Evolutionary conservation across 768 basidiomycete genomes (phyloP).

Genomic region (Heimioporus sp.): DNA sequence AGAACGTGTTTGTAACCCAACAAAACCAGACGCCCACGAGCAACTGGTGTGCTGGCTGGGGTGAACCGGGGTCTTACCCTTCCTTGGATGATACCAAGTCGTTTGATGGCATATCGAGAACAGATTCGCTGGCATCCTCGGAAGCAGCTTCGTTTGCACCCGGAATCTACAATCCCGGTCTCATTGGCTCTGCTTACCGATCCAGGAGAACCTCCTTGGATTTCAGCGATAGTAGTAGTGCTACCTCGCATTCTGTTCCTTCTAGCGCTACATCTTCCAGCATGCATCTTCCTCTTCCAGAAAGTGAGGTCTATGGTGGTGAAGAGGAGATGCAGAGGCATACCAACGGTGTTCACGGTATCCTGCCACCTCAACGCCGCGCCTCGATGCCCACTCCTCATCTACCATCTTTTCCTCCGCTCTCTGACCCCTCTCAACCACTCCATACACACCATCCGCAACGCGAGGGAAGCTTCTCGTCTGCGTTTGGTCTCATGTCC

Average conservation of each 20-base stretch:
- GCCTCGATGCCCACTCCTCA: constrained; percentile 15
- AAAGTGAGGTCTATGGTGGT: constrained; percentile 27
- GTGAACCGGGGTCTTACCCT: constrained; percentile 21
- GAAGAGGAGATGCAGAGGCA: constrained; percentile 29
- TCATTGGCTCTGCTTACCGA: constrained; percentile 27
- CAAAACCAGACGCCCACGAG: constrained; percentile 14
- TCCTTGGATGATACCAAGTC: constrained; percentile 29
- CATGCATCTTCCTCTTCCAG: constrained; percentile 46
- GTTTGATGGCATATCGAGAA: constrained; percentile 17
- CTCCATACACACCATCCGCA: constrained; percentile 12
- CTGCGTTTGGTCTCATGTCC: constrained; percentile 73
- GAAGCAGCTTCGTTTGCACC: constrained; percentile 22
- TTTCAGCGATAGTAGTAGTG: constrained; percentile 44
- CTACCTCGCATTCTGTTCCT: constrained; percentile 43
- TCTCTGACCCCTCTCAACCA: constrained; percentile 6
- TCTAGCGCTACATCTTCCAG: constrained; percentile 54
- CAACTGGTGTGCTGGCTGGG: constrained; percentile 27
- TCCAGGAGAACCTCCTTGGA: constrained; percentile 35
- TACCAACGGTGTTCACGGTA: constrained; percentile 6
- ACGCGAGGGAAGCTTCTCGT: constrained; percentile 41
- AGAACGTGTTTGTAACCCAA: constrained; percentile 17
- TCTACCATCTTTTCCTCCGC: constrained; percentile 2
- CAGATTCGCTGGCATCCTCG: constrained; percentile 20
- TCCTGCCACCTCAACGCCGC: constrained; percentile 17
- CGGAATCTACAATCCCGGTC: constrained; percentile 14